Conservation (phyloP, 768 basidiomycete genomes). For the Peribolospora kevripleyi region DNA sequence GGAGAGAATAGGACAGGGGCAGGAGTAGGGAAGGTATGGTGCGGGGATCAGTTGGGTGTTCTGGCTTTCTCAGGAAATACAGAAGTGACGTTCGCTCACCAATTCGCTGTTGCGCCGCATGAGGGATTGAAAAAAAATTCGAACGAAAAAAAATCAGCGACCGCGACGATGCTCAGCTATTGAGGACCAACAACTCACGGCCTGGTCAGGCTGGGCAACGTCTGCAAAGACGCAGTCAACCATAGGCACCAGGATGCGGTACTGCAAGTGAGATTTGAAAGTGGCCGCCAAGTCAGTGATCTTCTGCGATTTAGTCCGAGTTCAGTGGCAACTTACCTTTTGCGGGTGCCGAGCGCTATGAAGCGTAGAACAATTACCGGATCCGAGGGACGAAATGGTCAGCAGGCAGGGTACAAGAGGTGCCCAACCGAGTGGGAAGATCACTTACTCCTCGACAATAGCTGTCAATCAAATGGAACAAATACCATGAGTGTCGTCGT, state of each 20-base stretch:
- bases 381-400: not conserved
- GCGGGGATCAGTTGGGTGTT: no score
- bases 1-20: conserved; percentile 14
- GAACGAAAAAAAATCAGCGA: no score
- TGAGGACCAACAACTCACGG: no score
- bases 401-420: not conserved
- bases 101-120: no score
- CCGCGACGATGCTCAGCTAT: no score
- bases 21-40: no score
- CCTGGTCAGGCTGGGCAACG: conserved; percentile 87
- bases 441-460: not conserved
- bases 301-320: no score
- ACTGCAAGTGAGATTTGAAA: conserved; percentile 18
- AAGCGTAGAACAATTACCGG: not conserved
- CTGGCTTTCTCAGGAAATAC: no score
- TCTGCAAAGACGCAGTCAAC: conserved; percentile 96
- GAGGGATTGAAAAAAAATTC: no score
- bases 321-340: conserved; percentile 19
- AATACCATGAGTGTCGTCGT: not conserved
- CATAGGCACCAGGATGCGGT: conserved; percentile 83
- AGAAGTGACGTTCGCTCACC: no score
- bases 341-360: conserved; percentile 80
- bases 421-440: not conserved
- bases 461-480: not conserved
- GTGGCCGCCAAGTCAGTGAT: no score